A percentile compares a stretch with the other conserved stretches of the same genome.
Evolutionary conservation across 129 eudicot genomes (phyloP).

Genomic region (Flaveria robusta): DNA sequence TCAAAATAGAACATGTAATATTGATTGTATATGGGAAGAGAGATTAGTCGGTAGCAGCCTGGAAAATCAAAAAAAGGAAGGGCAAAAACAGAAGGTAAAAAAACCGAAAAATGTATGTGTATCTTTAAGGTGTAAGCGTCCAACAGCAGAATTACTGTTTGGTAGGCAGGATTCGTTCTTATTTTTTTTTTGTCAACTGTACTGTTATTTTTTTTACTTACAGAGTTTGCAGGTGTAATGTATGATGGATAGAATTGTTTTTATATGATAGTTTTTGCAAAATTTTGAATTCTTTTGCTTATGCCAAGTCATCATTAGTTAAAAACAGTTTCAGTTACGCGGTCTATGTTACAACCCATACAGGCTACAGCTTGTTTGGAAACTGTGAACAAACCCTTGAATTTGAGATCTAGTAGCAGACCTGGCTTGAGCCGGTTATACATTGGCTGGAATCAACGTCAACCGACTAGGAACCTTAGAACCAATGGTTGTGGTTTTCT

Average conservation of each 20-base stretch:
- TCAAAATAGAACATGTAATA: slow-evolving; percentile 12
- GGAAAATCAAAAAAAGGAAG: slow-evolving; percentile 14
- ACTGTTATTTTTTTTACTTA: slow-evolving; percentile 31
- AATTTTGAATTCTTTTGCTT: slow-evolving; percentile 8
- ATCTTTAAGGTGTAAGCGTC: slow-evolving; percentile 26
- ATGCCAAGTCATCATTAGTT: not conserved
- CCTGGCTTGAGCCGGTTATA: not conserved
- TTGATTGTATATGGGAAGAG: slow-evolving; percentile 57
- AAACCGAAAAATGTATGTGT: slow-evolving; percentile 24
- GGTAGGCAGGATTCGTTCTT: slow-evolving; percentile 31
- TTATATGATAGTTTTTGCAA: slow-evolving; percentile 35
- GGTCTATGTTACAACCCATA: not conserved
- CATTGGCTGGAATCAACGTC: no score
- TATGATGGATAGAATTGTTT: slow-evolving; percentile 41
- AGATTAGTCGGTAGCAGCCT: slow-evolving; percentile 22
- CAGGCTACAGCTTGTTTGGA: not conserved
- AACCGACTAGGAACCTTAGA: no score
- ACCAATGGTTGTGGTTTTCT: no score
- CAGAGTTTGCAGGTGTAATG: slow-evolving; percentile 45
- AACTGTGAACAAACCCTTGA: not conserved
- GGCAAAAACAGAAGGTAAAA: slow-evolving; percentile 33
- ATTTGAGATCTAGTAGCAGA: not conserved
- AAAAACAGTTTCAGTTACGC: not conserved
- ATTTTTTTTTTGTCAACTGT: slow-evolving; percentile 28
- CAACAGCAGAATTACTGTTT: slow-evolving; percentile 35